phyloP scores from a whole-genome alignment of 2,329 filamentous ascomycete genomes.

The Aspergillus versicolor region DNA sequence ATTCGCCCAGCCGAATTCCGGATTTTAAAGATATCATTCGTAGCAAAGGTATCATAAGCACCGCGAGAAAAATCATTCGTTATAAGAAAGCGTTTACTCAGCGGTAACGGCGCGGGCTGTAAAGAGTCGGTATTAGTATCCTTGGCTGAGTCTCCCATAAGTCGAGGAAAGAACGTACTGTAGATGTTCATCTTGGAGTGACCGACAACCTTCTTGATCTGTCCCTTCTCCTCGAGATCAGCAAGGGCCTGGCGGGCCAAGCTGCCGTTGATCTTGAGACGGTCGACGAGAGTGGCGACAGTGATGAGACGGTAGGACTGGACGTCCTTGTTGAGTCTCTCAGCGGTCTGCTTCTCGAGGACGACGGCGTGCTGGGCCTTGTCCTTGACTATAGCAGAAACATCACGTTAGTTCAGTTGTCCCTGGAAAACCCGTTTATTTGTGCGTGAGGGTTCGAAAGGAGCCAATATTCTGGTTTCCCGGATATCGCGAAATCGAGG shows the following conservation, averaged over 20 bases:
- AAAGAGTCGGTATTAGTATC: constrained; percentile 11
- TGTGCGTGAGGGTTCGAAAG: neutral
- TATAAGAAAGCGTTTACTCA: constrained; percentile 40
- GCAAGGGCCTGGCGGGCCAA: constrained; percentile 84
- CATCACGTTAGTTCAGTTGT: constrained; percentile 7
- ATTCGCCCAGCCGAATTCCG: constrained; percentile 37
- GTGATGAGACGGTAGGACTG: constrained; percentile 99
- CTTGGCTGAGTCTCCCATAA: neutral
- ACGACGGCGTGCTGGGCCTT: constrained; percentile 99
- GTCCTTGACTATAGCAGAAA: constrained; percentile 79
- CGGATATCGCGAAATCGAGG: constrained; percentile 2
- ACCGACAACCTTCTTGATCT: constrained; percentile 95
- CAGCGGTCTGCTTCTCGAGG: constrained; percentile 94
- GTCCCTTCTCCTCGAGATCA: constrained; percentile 96
- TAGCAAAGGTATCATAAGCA: constrained; percentile 35
- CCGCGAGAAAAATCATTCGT: constrained; percentile 36
- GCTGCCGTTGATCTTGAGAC: constrained; percentile 99
- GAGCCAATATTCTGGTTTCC: neutral
- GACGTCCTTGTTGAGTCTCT: constrained; percentile 99
- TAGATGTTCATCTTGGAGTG: constrained; percentile 99
- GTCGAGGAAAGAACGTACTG: constrained; percentile 60
- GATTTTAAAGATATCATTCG: constrained; percentile 40
- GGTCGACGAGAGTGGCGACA: constrained; percentile 96
- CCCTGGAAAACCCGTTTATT: neutral
- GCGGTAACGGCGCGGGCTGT: constrained; percentile 46